These are phyloP conservation scores for Lactarius tabidus DNA, from an alignment of 768 basidiomycete genomes.

Conservation along the genomic window DNA sequence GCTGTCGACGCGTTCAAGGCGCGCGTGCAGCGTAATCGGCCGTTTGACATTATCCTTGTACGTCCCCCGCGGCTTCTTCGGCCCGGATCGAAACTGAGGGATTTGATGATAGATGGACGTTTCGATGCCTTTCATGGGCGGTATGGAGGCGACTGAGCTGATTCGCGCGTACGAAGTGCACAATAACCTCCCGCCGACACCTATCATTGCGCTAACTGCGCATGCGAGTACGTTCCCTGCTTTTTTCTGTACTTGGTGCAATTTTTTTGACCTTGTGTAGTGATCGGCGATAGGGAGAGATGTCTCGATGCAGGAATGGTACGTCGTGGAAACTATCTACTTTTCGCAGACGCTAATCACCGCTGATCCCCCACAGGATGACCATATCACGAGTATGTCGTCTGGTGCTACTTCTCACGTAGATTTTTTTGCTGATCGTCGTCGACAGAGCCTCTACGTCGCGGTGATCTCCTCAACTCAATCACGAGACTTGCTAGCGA, in stretches of 20 bases:
- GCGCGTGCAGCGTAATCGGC: conserved; percentile 61
- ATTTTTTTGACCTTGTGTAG: conserved; percentile 37
- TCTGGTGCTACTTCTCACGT: not conserved
- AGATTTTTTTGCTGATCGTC: conserved; percentile 3
- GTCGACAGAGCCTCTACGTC: conserved; percentile 64
- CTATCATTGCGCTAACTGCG: conserved; percentile 95
- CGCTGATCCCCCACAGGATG: conserved; percentile 41
- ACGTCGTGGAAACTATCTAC: not conserved
- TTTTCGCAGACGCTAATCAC: not conserved
- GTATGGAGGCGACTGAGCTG: conserved; percentile 93
- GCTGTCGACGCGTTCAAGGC: conserved; percentile 91
- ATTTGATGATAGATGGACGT: conserved; percentile 99
- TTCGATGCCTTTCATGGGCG: conserved; percentile 98
- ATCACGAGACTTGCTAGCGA: conserved; percentile 78
- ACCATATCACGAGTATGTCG: conserved; percentile 73
- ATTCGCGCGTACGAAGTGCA: conserved; percentile 83
- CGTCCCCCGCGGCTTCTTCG: conserved; percentile 31
- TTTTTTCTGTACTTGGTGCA: not conserved
- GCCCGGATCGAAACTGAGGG: not conserved
- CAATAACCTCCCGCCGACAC: conserved; percentile 64
- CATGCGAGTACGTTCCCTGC: conserved; percentile 75
- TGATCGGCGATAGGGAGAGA: conserved; percentile 84
- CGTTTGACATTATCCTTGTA: conserved; percentile 90
- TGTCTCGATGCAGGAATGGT: conserved; percentile 73
- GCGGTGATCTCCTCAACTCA: conserved; percentile 74